These are phyloP conservation scores for Arthrobotrys musiformis DNA, from an alignment of 2,329 filamentous ascomycete genomes.

Conservation along the genomic window DNA sequence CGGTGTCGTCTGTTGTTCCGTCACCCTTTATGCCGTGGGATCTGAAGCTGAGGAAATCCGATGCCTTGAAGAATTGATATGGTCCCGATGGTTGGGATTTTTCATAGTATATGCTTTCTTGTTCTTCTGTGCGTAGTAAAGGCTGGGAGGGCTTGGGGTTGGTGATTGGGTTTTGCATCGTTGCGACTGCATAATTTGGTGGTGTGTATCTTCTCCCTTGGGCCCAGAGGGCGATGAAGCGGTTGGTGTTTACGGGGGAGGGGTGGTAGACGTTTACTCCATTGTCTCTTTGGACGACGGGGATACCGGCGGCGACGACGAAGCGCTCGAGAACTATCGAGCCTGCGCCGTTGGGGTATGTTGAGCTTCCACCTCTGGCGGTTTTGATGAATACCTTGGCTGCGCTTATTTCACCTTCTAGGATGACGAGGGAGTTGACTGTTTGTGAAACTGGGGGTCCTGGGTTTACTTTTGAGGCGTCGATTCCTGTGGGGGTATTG, in stretches of 20 bases:
- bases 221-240: background rate
- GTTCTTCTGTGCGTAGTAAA: background rate
- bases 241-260: background rate
- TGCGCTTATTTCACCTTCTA: background rate
- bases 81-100: background rate
- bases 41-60: slow-evolving; percentile 82
- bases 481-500: slow-evolving; percentile 1
- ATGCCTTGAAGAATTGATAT: slow-evolving; percentile 17
- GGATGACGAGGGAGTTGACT: slow-evolving; percentile 8
- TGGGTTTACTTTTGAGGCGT: background rate
- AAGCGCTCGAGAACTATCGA: slow-evolving; percentile 11
- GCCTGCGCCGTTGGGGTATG: slow-evolving; percentile 25
- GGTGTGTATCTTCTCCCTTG: slow-evolving; percentile 15
- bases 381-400: slow-evolving; percentile 6
- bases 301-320: background rate
- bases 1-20: slow-evolving; percentile 85
- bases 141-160: background rate
- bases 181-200: background rate
- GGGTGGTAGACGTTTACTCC: slow-evolving; percentile 19
- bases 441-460: background rate
- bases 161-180: slow-evolving; percentile 10
- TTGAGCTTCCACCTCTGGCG: slow-evolving; percentile 24
- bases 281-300: slow-evolving; percentile 9
- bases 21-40: slow-evolving; percentile 85
- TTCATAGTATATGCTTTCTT: background rate